Evolutionary conservation across 2,329 filamentous ascomycete genomes (phyloP), one percentile per base, ranked within the genome.

Genomic region (Huntiella savannae): DNA sequence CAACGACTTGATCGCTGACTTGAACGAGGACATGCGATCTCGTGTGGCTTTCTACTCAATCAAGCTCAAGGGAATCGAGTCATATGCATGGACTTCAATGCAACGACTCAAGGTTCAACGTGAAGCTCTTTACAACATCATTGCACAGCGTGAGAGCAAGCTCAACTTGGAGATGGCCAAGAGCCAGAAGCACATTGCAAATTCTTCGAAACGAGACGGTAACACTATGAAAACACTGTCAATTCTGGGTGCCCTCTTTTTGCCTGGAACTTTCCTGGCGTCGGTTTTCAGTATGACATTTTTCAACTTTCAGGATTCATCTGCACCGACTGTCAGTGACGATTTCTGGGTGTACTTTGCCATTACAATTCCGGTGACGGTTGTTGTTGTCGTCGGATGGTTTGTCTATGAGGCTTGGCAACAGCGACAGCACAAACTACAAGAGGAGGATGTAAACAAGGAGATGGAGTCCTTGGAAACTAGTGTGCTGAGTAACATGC

Each of bases 261-360:
- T 79, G 4, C 75, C 75, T 0, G 74, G 73, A 2, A 77, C 73
- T 1, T 76, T 70, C 52, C 64, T 79, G 13, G 68, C 75, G 6
- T 78, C 75, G 0, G 63, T 79, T 17, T 79, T 79, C 53, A 71
- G 68, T 62, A 79, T 77, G 73, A 73, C 72, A 0, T 79, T 79
- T 56, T 79, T 79, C 61, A 68, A 78, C 58, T 78, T 77, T 53
- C 67, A 68, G 52, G 59, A 62, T 35, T 61, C 57, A 43, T 57
- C 59, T 4, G 56, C 60, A 13, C 60, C 64, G 63, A 41, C 68
- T 77, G 12, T 70, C 69, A 8, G 56, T 62, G 13, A 59, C 65
- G 43, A 62, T 37, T 37, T 79, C 19, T 79, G 75, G 74, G 66
- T 79, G 45, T 79, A 77, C 60, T 78, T 77, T 52, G 71, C 62